Evolutionary conservation across 2,329 filamentous ascomycete genomes (phyloP).

Genomic region (Apiospora phragmitis): DNA sequence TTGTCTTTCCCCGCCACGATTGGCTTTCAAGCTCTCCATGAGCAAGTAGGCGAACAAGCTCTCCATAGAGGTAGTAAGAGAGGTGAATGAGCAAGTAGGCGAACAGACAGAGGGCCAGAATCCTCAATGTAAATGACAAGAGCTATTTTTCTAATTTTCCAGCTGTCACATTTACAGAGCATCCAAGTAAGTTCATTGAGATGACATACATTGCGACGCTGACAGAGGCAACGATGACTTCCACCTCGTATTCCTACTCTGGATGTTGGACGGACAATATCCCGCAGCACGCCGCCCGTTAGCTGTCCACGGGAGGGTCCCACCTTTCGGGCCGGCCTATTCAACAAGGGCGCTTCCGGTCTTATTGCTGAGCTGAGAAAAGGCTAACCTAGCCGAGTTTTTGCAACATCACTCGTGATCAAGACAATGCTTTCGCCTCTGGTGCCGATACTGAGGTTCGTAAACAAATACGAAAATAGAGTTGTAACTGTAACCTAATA

Average conservation of each 20-base stretch:
- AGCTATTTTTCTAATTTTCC: no score
- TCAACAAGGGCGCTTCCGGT: neutral
- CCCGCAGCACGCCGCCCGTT: neutral
- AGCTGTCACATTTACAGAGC: no score
- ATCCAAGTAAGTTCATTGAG: neutral
- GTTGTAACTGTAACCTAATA: constrained; percentile 1
- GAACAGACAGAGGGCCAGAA: neutral
- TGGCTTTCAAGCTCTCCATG: neutral
- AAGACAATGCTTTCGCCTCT: neutral
- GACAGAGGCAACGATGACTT: neutral
- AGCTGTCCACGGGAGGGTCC: neutral
- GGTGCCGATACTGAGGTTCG: neutral
- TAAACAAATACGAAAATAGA: constrained; percentile 4
- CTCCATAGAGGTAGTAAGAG: no score
- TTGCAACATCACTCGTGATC: neutral
- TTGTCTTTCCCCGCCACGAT: neutral
- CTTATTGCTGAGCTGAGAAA: neutral
- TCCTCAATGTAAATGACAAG: no score
- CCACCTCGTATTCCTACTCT: neutral
- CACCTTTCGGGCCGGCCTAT: neutral
- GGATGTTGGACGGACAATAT: neutral
- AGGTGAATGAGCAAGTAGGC: no score
- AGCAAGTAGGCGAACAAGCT: no score
- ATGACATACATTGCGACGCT: neutral
- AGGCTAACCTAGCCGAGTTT: neutral